phyloP scores from a whole-genome alignment of 2,329 filamentous ascomycete genomes.

The Trichoderma oligosporum region DNA sequence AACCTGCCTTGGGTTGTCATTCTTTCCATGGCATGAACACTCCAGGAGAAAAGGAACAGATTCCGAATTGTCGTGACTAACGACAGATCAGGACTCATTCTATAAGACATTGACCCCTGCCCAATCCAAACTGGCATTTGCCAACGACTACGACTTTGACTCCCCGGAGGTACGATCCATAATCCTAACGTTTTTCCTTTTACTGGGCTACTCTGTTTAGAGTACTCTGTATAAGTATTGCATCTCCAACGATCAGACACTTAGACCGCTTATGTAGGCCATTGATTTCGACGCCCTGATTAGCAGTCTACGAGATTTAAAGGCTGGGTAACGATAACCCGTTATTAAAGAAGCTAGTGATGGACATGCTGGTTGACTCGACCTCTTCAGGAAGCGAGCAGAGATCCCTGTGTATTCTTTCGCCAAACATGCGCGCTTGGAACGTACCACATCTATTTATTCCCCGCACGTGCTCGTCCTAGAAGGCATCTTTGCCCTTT shows the following conservation, averaged over 20 bases:
- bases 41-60: constrained; percentile 15
- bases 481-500: constrained; percentile 92
- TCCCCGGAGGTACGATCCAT: constrained; percentile 61
- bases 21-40: constrained; percentile 74
- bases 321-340: constrained; percentile 67
- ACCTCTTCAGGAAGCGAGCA: constrained; percentile 63
- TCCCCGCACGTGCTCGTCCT: constrained; percentile 93
- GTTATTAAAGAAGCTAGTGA: constrained; percentile 3
- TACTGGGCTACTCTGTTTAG: background rate
- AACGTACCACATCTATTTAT: constrained; percentile 82
- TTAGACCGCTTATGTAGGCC: constrained; percentile 45
- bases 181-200: background rate
- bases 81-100: constrained; percentile 75
- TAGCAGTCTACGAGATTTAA: constrained; percentile 74
- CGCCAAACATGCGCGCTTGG: constrained; percentile 76
- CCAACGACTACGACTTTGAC: constrained; percentile 94
- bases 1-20: constrained; percentile 98
- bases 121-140: constrained; percentile 75
- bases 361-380: background rate
- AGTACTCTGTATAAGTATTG: background rate
- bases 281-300: constrained; percentile 92
- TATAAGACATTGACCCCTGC: constrained; percentile 85
- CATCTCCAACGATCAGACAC: background rate
- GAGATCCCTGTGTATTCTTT: constrained; percentile 97
- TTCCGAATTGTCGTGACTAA: constrained; percentile 22